These are phyloP conservation scores for Claviceps sp. DNA, from an alignment of 2,329 filamentous ascomycete species.

Conservation along the genomic window DNA sequence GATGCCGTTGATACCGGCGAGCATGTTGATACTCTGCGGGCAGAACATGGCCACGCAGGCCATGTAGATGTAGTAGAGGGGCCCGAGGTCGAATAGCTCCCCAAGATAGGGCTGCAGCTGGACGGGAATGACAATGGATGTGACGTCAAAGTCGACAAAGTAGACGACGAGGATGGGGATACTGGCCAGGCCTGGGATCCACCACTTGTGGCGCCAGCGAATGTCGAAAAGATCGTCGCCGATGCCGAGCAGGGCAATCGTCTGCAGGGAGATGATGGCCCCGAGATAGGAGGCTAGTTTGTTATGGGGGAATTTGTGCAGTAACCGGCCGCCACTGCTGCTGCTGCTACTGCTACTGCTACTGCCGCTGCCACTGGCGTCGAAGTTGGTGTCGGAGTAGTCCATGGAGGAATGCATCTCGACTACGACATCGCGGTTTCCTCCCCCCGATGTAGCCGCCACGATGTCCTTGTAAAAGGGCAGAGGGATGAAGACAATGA, in stretches of 20 bases:
- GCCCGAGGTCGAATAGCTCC: slow-evolving; percentile 67
- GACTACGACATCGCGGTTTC: slow-evolving; percentile 76
- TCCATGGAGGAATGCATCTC: slow-evolving; percentile 37
- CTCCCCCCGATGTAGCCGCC: slow-evolving; percentile 82
- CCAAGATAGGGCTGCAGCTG: slow-evolving; percentile 76
- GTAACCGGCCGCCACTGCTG: slow-evolving; percentile 47
- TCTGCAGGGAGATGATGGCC: slow-evolving; percentile 83
- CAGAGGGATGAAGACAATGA: slow-evolving; percentile 91
- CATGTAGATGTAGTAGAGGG: slow-evolving; percentile 94
- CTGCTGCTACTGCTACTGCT: slow-evolving; percentile 21
- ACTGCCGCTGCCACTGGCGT: too few relatives aligned
- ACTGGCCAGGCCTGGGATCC: slow-evolving; percentile 87
- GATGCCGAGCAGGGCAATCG: slow-evolving; percentile 79
- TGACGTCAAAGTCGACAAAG: slow-evolving; percentile 97
- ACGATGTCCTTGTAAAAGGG: slow-evolving; percentile 98
- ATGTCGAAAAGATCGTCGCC: slow-evolving; percentile 97
- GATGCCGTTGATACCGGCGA: slow-evolving; percentile 98
- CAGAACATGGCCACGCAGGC: slow-evolving; percentile 92
- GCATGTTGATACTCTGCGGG: slow-evolving; percentile 97
- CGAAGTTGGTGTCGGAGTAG: neutral
- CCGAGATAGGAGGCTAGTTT: slow-evolving; percentile 96
- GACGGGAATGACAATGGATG: slow-evolving; percentile 81
- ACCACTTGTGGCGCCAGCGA: slow-evolving; percentile 95
- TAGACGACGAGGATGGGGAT: slow-evolving; percentile 93
- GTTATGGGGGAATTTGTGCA: slow-evolving; percentile 87